A percentile compares a stretch with the other conserved stretches of the same genome.
phyloP scores from a whole-genome alignment of 352 stramenopile genomes.

The Phytopythium helicoides region DNA sequence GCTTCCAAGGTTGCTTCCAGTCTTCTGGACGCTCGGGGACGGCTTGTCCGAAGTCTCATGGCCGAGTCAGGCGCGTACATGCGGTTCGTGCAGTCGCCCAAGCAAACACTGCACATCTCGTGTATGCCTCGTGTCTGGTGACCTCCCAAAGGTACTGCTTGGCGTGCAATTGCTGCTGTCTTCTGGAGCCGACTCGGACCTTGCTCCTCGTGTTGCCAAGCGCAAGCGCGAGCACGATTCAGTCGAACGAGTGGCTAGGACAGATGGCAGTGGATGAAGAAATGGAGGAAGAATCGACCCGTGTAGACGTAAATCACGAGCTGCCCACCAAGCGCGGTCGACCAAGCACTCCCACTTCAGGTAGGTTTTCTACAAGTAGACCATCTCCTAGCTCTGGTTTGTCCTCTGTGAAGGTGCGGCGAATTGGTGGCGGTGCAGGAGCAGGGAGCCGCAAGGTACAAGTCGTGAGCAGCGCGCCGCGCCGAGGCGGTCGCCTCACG shows the following conservation, averaged over 20 bases:
- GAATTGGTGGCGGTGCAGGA: no score
- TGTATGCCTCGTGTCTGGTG: constrained; percentile 53
- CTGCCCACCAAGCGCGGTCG: constrained; percentile 10
- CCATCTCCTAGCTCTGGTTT: no score
- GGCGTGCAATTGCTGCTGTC: constrained; percentile 53
- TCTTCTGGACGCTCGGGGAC: constrained; percentile 47
- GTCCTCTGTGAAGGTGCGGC: no score
- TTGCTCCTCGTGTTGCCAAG: constrained; percentile 39
- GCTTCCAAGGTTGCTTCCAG: constrained; percentile 36
- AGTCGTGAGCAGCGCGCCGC: constrained; percentile 10
- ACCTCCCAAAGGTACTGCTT: constrained; percentile 44
- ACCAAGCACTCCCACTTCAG: neutral
- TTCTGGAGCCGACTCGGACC: constrained; percentile 47
- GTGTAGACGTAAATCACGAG: constrained; percentile 14
- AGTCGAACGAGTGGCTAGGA: no score
- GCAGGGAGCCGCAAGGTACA: constrained; percentile 22
- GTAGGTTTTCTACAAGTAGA: no score
- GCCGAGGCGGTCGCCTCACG: constrained; percentile 12
- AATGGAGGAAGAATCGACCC: no score
- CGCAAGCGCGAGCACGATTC: constrained; percentile 23
- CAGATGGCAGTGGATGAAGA: no score
- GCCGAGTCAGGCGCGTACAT: constrained; percentile 47
- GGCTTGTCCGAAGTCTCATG: constrained; percentile 54
- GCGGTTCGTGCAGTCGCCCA: constrained; percentile 36
- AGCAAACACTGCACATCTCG: constrained; percentile 21